Evolutionary conservation across 2,329 filamentous ascomycete genomes (phyloP), one percentile per base, ranked within the genome.

Genomic region (Trichoderma oligosporum): DNA sequence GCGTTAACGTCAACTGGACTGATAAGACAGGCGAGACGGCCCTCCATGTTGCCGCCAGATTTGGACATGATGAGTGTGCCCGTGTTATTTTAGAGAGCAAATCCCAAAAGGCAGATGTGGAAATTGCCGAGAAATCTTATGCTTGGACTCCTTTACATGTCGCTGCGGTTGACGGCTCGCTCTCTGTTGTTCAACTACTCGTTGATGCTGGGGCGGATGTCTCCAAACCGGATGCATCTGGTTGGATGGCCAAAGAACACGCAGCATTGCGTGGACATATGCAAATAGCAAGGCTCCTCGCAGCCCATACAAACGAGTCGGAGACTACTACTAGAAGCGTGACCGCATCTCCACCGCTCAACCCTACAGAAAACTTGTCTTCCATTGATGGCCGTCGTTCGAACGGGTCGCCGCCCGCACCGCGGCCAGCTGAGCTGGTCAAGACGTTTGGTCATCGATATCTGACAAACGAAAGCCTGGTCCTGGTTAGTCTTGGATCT

Each of bases 361-460:
- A 63, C 22, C 67, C 72, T n/a, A 66, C 79, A 1, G 81, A 82
- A 27, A 72, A 72, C 7, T 83, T 83, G 0, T 83, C 83, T 0
- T 91, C 87, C 0, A 79, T 86, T 11, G 82, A 81, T 35, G 82
- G 82, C 44, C 76, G 82, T 48, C 78, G 76, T 31, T 86, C 83
- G 47, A 77, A 82, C 64, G 73, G 76, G 57, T 67, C 72, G 18
- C 75, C 81, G 65, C 69, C 73, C 54, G 65, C 70, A 18, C 71
- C 78, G 5, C 79, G 84, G 49, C 74, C 80, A 6, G 77, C 85
- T 2, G 91, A 97, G 62, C 87, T 92, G 4, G 83, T 97, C 62
- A 97, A 97, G 73, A 89, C 91, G 1, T 99, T 97, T 71, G 94
- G 94, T 56, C 94, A 99, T 77, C 85, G 93, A 54, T 99, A 97